These are phyloP conservation scores for Trichoderma sp. DNA, from an alignment of 2,329 filamentous ascomycete genomes.

Conservation along the genomic window DNA sequence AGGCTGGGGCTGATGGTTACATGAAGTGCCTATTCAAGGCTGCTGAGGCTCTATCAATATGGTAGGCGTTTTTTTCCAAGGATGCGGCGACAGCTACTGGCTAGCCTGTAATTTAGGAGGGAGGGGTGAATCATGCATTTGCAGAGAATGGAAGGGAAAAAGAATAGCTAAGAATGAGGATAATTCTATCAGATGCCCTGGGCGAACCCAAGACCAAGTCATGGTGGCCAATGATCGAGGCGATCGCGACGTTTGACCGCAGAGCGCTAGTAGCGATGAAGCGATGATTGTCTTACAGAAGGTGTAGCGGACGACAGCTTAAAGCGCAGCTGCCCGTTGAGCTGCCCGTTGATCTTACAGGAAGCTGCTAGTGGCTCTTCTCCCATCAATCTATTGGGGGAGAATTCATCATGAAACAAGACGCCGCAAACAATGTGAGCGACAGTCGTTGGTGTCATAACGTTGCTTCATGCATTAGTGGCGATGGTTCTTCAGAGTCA, in stretches of 20 bases:
- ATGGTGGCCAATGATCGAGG: not conserved
- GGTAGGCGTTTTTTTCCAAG: not conserved
- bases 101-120: not conserved
- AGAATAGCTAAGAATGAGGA: not conserved
- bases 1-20: not conserved
- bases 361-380: conserved; percentile 1
- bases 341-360: conserved; percentile 8
- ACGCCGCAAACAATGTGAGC: not conserved
- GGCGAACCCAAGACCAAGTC: not conserved
- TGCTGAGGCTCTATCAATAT: conserved; percentile 11
- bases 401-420: conserved; percentile 2
- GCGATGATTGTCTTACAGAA: not conserved
- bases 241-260: not conserved
- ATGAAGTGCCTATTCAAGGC: too few species aligned
- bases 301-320: not conserved
- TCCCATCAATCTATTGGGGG: not conserved
- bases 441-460: not conserved
- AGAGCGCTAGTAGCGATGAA: not conserved
- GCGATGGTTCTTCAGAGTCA: not conserved
- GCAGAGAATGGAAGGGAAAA: not conserved
- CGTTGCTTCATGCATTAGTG: not conserved
- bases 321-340: conserved; percentile 7
- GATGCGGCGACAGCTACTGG: not conserved
- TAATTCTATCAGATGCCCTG: not conserved
- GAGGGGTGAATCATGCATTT: not conserved